Base-by-base conservation (phyloP, 2,329 filamentous ascomycete genomes). In the Aspergillus felis region DNA sequence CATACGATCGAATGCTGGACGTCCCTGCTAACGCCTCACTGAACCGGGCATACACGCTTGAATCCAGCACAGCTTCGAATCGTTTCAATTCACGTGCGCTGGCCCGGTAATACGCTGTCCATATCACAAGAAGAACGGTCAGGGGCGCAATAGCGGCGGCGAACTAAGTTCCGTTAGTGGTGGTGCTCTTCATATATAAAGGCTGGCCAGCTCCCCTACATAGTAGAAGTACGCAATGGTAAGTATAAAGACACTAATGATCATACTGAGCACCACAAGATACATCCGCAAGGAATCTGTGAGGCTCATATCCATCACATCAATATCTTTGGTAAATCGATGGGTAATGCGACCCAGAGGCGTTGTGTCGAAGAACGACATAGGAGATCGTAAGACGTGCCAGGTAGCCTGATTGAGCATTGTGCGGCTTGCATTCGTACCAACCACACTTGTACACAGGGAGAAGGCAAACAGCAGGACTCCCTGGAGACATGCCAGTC, bases 281-380 rank as follows among this genome's bases (percentile, higher is more conserved):
- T 38, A 38, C 35, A 38, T 38, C 35, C 35, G 35, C 35, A 38
- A 38, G 35, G 35, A 38, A 38, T 38, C 35, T 38, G 35, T 38
- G 35, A 96, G 77, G 56, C 84, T 89, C 73, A 96, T 95, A 76
- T 96, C 92, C 90, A 96, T 92, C 57, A 92, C 90, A 69, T 96
- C 91, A 42, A 96, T 89, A 66, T 96, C 92, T 63, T 92, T 87
- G 42, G 90, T 92, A 75, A 96, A 96, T 20, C 92, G 88, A 73
- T 96, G 96, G 28, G 90, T 94, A 71, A 96, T 96, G 49, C 92
- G 87, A 27, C 92, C 92, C 1, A 96, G 82, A 1, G 92, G 92
- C 2, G 92, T 96, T 0, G 92, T 96, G 68, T 96, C 92, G 76
- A 96, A 96, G 77, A 96, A 96, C 14, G 88, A 88, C 90, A 86